Evolutionary conservation across 495 filamentous ascomycete genomes (phyloP).

Genomic region (Parathielavia hyrcaniae): DNA sequence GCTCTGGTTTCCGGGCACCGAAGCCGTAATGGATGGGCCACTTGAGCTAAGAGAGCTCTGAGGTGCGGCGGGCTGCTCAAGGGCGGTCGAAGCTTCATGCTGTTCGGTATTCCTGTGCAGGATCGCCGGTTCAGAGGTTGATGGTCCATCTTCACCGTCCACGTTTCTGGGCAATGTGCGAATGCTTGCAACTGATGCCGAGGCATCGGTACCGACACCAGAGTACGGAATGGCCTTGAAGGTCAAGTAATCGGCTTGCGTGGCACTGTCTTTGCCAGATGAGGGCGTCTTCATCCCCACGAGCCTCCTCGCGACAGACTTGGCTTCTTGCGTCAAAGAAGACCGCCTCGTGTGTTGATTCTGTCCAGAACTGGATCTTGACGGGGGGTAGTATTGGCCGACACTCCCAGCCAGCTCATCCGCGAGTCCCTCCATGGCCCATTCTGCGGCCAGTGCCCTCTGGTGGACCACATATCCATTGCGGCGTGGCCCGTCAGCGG

Average conservation of each 20-base stretch:
- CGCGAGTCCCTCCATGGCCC: slow-evolving; percentile 22
- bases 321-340: slow-evolving; percentile 29
- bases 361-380: slow-evolving; percentile 22
- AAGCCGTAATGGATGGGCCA: slow-evolving; percentile 18
- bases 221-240: slow-evolving; percentile 20
- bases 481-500: slow-evolving; percentile 8
- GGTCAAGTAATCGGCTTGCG: slow-evolving; percentile 26
- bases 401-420: slow-evolving; percentile 24
- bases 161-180: background rate
- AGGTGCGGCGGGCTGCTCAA: slow-evolving; percentile 19
- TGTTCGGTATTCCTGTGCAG: background rate
- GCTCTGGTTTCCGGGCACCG: slow-evolving; percentile 13
- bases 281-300: slow-evolving; percentile 18
- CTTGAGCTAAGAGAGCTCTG: slow-evolving; percentile 20
- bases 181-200: background rate
- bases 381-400: slow-evolving; percentile 20
- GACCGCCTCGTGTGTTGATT: slow-evolving; percentile 22
- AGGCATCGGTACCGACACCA: background rate
- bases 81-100: background rate
- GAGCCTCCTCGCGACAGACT: slow-evolving; percentile 28
- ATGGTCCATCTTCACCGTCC: background rate
- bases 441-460: slow-evolving; percentile 27
- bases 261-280: slow-evolving; percentile 10
- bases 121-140: background rate
- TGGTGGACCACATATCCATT: slow-evolving; percentile 25